These are phyloP conservation scores for Hibiscus mutabilis DNA, from an alignment of 345 rosid genomes.

Conservation along the genomic window DNA sequence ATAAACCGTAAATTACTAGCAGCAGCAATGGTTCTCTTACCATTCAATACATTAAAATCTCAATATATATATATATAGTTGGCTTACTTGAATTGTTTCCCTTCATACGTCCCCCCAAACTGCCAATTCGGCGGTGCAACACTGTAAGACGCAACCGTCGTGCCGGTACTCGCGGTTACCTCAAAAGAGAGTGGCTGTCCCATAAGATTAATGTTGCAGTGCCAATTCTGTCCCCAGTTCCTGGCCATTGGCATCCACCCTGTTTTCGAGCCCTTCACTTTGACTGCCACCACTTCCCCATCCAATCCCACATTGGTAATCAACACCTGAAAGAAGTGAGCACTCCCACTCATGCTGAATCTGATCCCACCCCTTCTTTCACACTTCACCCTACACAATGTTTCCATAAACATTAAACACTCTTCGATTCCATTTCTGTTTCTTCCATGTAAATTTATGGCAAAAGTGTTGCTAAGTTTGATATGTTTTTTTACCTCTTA, in stretches of 20 bases:
- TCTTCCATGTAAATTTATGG: neutral
- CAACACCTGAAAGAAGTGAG: conserved; percentile 64
- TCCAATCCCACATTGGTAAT: conserved; percentile 74
- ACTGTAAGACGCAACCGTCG: conserved; percentile 63
- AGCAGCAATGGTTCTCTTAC: neutral
- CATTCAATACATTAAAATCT: neutral
- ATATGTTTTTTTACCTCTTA: conserved; percentile 35
- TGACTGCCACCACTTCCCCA: conserved; percentile 73
- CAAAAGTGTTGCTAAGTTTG: neutral
- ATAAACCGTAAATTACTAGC: neutral
- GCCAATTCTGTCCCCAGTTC: conserved; percentile 96
- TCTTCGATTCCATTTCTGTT: neutral
- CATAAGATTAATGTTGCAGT: conserved; percentile 50
- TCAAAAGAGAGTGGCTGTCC: conserved; percentile 90
- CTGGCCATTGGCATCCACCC: conserved; percentile 96
- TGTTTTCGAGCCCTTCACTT: conserved; percentile 85
- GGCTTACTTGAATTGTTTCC: conserved; percentile 53
- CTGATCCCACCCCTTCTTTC: conserved; percentile 63
- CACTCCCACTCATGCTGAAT: conserved; percentile 65
- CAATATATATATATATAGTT: neutral
- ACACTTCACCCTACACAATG: conserved; percentile 62
- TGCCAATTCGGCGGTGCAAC: conserved; percentile 83
- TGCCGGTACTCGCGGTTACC: conserved; percentile 56
- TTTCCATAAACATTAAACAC: conserved; percentile 9
- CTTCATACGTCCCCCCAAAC: conserved; percentile 75